A percentile compares a stretch with the other conserved stretches of the same genome.
These are phyloP conservation scores for Vitis vinifera DNA, from an alignment of 164 flowering plant species.

Conservation along the genomic window DNA sequence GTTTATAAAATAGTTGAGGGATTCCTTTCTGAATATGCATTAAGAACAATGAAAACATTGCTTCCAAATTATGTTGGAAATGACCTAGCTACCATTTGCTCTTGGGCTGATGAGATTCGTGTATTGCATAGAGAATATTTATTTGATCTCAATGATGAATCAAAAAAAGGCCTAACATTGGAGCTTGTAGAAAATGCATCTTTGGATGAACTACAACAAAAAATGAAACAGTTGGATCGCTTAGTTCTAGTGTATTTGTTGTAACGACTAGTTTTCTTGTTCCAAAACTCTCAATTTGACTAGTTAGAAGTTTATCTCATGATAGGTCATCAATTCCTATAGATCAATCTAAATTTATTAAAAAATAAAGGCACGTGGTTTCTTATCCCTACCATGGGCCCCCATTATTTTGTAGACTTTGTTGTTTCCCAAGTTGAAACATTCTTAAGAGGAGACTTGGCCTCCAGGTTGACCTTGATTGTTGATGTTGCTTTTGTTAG, in stretches of 20 bases:
- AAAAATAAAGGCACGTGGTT: slow-evolving; percentile 81
- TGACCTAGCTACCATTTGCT: too few relatives aligned
- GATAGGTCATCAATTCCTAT: slow-evolving; percentile 55
- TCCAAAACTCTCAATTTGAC: slow-evolving; percentile 81
- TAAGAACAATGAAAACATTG: too few relatives aligned
- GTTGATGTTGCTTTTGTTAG: slow-evolving; percentile 83
- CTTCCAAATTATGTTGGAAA: too few relatives aligned
- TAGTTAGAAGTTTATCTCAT: slow-evolving; percentile 55
- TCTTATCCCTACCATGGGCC: slow-evolving; percentile 56
- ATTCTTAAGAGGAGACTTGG: slow-evolving; percentile 83
- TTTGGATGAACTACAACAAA: slow-evolving; percentile 69
- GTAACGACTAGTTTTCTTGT: slow-evolving; percentile 94
- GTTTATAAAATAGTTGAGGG: too few relatives aligned
- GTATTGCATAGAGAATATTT: too few relatives aligned
- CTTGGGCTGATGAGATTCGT: too few relatives aligned
- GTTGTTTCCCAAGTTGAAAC: slow-evolving; percentile 96
- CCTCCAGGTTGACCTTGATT: slow-evolving; percentile 85
- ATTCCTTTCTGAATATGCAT: too few relatives aligned
- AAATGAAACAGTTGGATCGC: slow-evolving; percentile 49
- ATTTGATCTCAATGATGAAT: too few relatives aligned
- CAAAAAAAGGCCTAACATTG: too few relatives aligned
- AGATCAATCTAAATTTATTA: slow-evolving; percentile 54
- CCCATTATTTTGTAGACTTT: slow-evolving; percentile 75
- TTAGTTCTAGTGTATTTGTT: slow-evolving; percentile 75
- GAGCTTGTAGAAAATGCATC: slow-evolving; percentile 18